Percentiles rank a stretch among this genome's conserved stretches.
Conservation (phyloP, 2,329 filamentous ascomycete genomes). For the Xylariaceae sp. region DNA sequence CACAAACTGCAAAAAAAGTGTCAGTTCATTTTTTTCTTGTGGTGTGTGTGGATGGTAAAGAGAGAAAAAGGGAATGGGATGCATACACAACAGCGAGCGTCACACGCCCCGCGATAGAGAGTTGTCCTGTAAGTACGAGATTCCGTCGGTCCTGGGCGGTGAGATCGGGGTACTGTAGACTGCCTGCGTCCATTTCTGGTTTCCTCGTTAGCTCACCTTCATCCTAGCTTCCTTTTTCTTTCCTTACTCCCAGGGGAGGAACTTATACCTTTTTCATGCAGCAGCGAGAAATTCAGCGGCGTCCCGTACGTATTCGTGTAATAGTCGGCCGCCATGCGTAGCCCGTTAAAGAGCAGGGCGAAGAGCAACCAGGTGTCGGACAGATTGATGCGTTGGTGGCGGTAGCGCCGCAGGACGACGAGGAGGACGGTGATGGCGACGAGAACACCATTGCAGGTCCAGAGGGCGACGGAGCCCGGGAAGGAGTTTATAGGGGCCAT, state of each 20-base stretch:
- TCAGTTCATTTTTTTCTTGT: not conserved
- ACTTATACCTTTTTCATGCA: not conserved
- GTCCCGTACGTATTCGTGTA: conserved; percentile 11
- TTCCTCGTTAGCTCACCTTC: no score
- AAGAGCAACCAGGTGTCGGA: not conserved
- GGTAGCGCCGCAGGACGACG: conserved; percentile 11
- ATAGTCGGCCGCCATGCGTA: conserved; percentile 7
- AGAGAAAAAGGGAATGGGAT: no score
- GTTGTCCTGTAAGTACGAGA: conserved; percentile 11
- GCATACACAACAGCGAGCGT: conserved; percentile 13
- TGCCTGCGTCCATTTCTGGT: no score
- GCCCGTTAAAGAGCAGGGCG: conserved; percentile 9
- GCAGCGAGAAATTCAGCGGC: conserved; percentile 5
- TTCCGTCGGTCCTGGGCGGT: not conserved
- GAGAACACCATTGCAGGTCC: conserved; percentile 10
- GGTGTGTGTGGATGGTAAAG: not conserved
- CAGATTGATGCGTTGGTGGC: not conserved
- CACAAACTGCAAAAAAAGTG: conserved; percentile 11
- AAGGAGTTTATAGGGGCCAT: not conserved
- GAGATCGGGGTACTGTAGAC: no score
- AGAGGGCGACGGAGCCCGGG: conserved; percentile 8
- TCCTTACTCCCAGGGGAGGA: no score
- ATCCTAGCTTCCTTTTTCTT: no score
- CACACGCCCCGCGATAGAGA: conserved; percentile 11
- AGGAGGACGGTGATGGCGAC: conserved; percentile 7